phyloP scores from a whole-genome alignment of 371 early-diverging fungal genomes.

The Mortierella polycephala region DNA sequence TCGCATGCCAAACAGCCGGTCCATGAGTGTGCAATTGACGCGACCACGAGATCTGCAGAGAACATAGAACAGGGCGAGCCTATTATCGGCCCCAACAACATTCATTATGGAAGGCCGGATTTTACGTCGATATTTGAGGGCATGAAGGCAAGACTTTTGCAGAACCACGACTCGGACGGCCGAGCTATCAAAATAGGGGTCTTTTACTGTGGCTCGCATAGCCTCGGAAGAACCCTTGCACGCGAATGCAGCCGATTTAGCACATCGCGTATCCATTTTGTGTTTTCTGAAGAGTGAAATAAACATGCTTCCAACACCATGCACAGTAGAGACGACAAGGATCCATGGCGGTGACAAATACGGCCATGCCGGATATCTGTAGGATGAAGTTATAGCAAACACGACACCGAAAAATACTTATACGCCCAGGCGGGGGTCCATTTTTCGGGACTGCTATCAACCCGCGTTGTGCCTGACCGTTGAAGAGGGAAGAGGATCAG shows the following conservation, averaged over 20 bases:
- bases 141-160: conserved; percentile 46
- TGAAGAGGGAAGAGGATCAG: too few species aligned
- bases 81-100: conserved; percentile 62
- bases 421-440: too few species aligned
- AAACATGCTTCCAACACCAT: neutral
- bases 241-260: conserved; percentile 40
- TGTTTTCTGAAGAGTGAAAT: conserved; percentile 26
- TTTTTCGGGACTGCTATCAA: too few species aligned
- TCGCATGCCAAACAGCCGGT: neutral
- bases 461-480: too few species aligned
- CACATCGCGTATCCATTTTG: conserved; percentile 19
- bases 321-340: too few species aligned
- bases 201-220: conserved; percentile 76
- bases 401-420: too few species aligned
- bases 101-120: conserved; percentile 68
- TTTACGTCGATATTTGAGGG: conserved; percentile 58
- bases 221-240: conserved; percentile 53
- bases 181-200: conserved; percentile 59
- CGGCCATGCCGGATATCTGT: too few species aligned
- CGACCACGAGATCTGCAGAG: conserved; percentile 56
- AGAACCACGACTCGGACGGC: conserved; percentile 3
- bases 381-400: too few species aligned
- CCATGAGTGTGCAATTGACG: conserved; percentile 27
- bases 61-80: conserved; percentile 59
- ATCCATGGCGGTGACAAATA: too few species aligned